Base-by-base conservation (phyloP, 2,329 filamentous ascomycete species). In the Xylaria sp. region DNA sequence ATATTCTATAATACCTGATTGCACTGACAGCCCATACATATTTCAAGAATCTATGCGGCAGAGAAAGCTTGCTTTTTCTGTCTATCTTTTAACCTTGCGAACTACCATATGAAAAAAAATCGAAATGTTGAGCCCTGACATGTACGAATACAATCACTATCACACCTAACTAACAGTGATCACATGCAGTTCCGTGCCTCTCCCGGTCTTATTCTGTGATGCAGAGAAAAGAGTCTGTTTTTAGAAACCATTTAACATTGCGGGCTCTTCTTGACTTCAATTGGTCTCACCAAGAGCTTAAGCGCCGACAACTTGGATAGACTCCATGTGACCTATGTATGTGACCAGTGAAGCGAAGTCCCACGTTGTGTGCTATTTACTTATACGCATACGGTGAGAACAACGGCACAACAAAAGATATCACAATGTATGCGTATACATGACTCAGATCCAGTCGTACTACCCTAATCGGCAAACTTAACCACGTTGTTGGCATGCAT, bases 291-390 rank as follows among this genome's bases (percentile, higher is more conserved):
- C 35, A 42, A 48, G 12, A 53, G 13, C 35, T 54, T 72, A 72
- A 72, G 70, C 70, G 70, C 70, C 69, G 61, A 69, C 65, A 44
- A 69, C 21, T 40, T 65, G 60, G 40, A 72, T 64, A 67, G 40
- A 55, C 60, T 50, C 69, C 60, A 67, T 69, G 65, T 70, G 68
- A 68, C 59, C 37, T 44, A 44, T 37, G 21, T 35, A 63, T 48
- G 65, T 66, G 70, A 66, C 62, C 25, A 68, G 58, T 63, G 61
- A 68, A 68, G 68, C 62, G 55, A 66, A 40, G 59, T 59, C 40
- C 42, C 37, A 47, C 32, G 44, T 12, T 58, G 60, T 47, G 58
- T 42, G 54, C 44, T 67, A 67, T 61, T 67, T 64, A 63, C 35
- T 10, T 8, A 40, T 2, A n/a, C 13, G 8, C 13, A 40, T 40